Evolutionary conservation across 805 yeast species (phyloP).

Genomic region (Alloascoidea hylecoeti): DNA sequence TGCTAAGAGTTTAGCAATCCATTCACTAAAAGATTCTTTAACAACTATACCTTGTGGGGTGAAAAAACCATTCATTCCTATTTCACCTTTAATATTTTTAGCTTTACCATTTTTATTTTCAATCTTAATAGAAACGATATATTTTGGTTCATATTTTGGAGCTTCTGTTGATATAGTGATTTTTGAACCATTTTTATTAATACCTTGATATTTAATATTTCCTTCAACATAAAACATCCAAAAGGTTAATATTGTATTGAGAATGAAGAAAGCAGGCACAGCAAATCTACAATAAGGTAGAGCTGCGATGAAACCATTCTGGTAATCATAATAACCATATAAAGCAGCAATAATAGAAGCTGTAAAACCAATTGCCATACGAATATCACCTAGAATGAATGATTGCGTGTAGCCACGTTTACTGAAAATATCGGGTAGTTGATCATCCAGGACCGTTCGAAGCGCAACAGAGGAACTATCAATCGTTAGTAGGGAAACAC

Average conservation of each 20-base stretch:
- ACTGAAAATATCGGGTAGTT: constrained; percentile 4
- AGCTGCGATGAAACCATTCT: constrained; percentile 15
- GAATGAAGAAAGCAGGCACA: constrained; percentile 13
- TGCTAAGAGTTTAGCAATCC: too few relatives aligned
- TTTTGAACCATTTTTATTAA: constrained; percentile 7
- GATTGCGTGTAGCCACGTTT: constrained; percentile 13
- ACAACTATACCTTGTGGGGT: too few relatives aligned
- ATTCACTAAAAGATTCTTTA: too few relatives aligned
- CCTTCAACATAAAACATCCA: constrained; percentile 14
- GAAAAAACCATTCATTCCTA: too few relatives aligned
- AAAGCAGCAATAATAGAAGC: constrained; percentile 16
- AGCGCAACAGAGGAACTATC: constrained; percentile 2
- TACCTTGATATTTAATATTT: constrained; percentile 15
- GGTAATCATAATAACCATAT: constrained; percentile 14
- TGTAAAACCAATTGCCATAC: constrained; percentile 15
- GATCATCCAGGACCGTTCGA: background rate
- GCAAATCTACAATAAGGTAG: constrained; percentile 13
- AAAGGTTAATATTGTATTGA: constrained; percentile 10
- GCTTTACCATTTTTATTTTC: constrained; percentile 6
- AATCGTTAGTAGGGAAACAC: background rate
- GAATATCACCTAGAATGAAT: constrained; percentile 11
- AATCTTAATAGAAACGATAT: constrained; percentile 8
- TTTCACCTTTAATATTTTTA: too few relatives aligned
- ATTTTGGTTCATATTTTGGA: constrained; percentile 8
- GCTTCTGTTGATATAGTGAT: constrained; percentile 5